A percentile compares a stretch with the other conserved stretches of the same genome.
These are phyloP conservation scores for Xerocomellus chrysenteron DNA, from an alignment of 768 basidiomycete species.

Conservation along the genomic window DNA sequence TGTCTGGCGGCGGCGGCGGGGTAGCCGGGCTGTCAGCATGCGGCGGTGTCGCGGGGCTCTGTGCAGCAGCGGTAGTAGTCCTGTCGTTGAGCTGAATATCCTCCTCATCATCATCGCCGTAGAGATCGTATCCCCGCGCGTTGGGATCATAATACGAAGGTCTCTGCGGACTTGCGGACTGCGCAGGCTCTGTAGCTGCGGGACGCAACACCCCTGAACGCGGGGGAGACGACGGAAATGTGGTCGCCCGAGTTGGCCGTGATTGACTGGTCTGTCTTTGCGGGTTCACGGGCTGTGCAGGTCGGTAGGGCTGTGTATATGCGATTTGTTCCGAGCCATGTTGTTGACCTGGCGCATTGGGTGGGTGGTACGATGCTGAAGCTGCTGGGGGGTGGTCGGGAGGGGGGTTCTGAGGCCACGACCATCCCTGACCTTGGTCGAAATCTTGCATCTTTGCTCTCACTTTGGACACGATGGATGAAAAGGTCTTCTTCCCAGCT, in stretches of 20 bases:
- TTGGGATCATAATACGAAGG: conserved; percentile 39
- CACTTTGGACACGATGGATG: conserved; percentile 68
- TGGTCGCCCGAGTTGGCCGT: conserved; percentile 4
- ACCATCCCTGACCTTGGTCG: conserved; percentile 45
- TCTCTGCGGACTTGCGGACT: conserved; percentile 11
- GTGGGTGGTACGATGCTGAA: background rate
- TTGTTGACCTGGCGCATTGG: background rate
- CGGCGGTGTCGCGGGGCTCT: background rate
- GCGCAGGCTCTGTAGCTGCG: background rate
- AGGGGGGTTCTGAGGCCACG: conserved; percentile 11
- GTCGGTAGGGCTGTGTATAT: conserved; percentile 5
- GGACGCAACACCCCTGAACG: conserved; percentile 8
- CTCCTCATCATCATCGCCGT: conserved; percentile 16
- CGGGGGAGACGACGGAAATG: conserved; percentile 12
- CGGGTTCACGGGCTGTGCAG: background rate
- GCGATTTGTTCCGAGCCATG: conserved; percentile 1
- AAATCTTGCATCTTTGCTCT: conserved; percentile 84
- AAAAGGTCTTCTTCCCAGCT: conserved; percentile 82
- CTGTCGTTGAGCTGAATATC: conserved; percentile 12
- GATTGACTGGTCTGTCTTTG: conserved; percentile 10
- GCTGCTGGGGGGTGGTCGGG: background rate
- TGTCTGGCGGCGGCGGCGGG: background rate
- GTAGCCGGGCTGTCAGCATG: background rate
- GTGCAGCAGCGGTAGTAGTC: background rate
- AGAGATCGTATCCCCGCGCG: conserved; percentile 28